A percentile compares a stretch with the other conserved stretches of the same genome.
These are phyloP conservation scores for Fusarium pseudograminearum DNA, from an alignment of 2,329 filamentous ascomycete genomes.

Conservation along the genomic window DNA sequence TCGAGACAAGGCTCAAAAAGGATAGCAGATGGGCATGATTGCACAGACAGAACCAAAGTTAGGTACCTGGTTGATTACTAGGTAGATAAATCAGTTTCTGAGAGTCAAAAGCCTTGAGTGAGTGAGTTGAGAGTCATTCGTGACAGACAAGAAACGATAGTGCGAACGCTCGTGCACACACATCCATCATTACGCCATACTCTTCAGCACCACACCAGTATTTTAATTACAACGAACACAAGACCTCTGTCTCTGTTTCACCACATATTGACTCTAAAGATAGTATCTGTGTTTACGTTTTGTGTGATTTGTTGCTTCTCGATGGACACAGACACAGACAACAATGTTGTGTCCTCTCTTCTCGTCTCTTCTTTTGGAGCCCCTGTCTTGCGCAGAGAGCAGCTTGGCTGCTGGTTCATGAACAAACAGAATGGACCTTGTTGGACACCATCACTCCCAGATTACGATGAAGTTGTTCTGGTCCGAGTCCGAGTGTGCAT, in stretches of 20 bases:
- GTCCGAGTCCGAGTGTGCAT: not conserved
- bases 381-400: slow-evolving; percentile 20
- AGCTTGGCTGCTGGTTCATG: slow-evolving; percentile 10
- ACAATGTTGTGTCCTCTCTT: not conserved
- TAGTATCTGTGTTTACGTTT: slow-evolving; percentile 16
- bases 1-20: not conserved
- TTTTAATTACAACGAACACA: not conserved
- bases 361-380: not conserved
- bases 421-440: slow-evolving; percentile 14
- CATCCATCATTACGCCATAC: not conserved
- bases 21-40: not conserved
- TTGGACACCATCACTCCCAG: slow-evolving; percentile 10
- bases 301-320: slow-evolving; percentile 6
- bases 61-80: too few relatives aligned
- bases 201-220: not conserved
- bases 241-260: slow-evolving; percentile 23
- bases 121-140: slow-evolving; percentile 9
- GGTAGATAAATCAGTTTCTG: not conserved
- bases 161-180: slow-evolving; percentile 6
- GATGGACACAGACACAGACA: not conserved
- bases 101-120: not conserved
- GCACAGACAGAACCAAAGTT: not conserved
- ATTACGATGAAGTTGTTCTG: slow-evolving; percentile 10
- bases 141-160: slow-evolving; percentile 11
- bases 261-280: slow-evolving; percentile 37